Evolutionary conservation across 345 rosid genomes (phyloP), one percentile per base, ranked within the genome.

Genomic region (Turritis glabra): DNA sequence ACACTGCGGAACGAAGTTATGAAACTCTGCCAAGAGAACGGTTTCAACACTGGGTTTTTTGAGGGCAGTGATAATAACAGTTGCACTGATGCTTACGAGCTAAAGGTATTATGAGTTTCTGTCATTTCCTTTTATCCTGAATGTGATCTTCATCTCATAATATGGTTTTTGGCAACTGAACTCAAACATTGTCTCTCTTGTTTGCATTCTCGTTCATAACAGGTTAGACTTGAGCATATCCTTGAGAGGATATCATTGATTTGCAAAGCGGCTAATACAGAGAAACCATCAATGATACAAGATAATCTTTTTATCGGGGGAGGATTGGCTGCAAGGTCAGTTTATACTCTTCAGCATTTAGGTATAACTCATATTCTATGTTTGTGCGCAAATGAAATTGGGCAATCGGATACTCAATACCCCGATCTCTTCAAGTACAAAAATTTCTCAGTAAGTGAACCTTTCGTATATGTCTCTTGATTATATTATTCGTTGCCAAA

Each of bases 151-250:
- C 32, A 60, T 37, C 62, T 60, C 17, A 10, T 53, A 50, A 77
- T 40, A 66, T 25, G 3, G 1, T 61, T 26, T 37, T 58, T 35
- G 46, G 67, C 27, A 47, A 5, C 59, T 37, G 60, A 59, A 58
- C 8, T 8, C 11, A 67, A 67, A 30, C 35, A 6, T 44, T n/a
- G 38, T 69, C 17, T 54, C 66, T 26, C 44, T 64, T 63, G 44
- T 18, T 77, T 58, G 33, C 26, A 67, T 57, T 75, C 21, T 21
- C 48, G 46, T 32, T 64, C 5, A 58, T 56, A 78, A 65, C 86
- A 96, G 99, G 87, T 96, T 65, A 88, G 99, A 82, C 92, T 95
- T 47, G 99, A 96, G 78, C 99, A 96, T 79, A 88, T 92, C 72
- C 96, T 92, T 75, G 98, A 92, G 80, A 90, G 99, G 83, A 89